Evolutionary conservation across 345 rosid genomes (phyloP), one percentile per base, ranked within the genome.

Genomic region (Boechera stricta): DNA sequence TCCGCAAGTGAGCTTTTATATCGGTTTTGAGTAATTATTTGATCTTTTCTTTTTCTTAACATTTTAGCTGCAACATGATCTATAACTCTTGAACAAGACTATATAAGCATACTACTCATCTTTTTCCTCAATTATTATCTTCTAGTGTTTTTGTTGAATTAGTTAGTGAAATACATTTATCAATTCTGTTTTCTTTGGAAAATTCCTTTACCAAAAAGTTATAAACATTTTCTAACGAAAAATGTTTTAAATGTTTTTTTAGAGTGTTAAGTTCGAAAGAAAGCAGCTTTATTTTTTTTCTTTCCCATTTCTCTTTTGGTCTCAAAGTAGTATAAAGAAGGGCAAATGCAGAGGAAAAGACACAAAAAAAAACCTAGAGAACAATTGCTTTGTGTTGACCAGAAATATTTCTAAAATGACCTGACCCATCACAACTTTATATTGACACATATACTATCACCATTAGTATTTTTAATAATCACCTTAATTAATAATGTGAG

Each of bases 311-410:
- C 8, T 9, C 56, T 42, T 41, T 24, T 66, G 52, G 67, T 58
- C 66, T 48, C 39, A 56, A 57, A 74, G 72, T 65, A 45, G 31
- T 51, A 56, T 6, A 35, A 67, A 66, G 13, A 47, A 67, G 6
- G 54, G 53, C 18, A 55, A 44, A 51, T 62, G 69, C 67, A 58
- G 57, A 32, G 47, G 32, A 38, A 62, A 61, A 60, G 31, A 49
- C 26, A 33, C 24, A 21, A 21, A 21, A 21, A 21, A 21, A 21
- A 35, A 41, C 11, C 45, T 64, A 41, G 2, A 36, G 10, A 48
- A 51, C 51, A 58, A 29, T 29, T 59, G 45, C 12, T 75, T 59
- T 68, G 61, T 9, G 54, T 39, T 68, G 55, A 59, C 54, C 36
- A 67, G 3, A 26, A 36, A 36, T 21, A 67, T 48, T 4, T 67